phyloP scores from a whole-genome alignment of 106 monocot genomes.

The Dendrobium huoshanense region DNA sequence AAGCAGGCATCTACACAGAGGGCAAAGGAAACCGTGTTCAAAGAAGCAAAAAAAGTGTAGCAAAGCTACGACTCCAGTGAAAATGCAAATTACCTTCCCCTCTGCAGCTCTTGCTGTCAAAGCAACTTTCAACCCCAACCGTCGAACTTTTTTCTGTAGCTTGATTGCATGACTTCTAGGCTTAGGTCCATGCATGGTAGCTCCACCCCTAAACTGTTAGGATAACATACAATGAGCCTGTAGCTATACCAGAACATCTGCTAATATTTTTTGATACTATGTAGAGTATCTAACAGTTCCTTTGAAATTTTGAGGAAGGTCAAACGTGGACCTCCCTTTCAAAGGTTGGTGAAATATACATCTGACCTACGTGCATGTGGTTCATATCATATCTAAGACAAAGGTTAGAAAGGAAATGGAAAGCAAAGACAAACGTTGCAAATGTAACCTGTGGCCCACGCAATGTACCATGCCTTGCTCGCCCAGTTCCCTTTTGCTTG shows the following conservation, averaged over 20 bases:
- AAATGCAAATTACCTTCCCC: constrained; percentile 61
- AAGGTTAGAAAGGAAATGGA: not conserved
- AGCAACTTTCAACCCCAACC: constrained; percentile 80
- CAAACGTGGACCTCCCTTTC: not conserved
- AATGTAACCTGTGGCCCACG: constrained; percentile 84
- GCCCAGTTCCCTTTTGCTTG: constrained; percentile 88
- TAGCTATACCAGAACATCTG: not conserved
- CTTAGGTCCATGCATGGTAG: constrained; percentile 88
- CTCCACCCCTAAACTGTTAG: constrained; percentile 85
- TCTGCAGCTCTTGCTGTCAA: constrained; percentile 79
- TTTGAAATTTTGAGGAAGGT: not conserved
- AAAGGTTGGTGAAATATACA: not conserved
- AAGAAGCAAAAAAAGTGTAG: not conserved
- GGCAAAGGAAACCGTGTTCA: not conserved
- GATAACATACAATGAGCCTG: not conserved
- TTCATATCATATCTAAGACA: not conserved
- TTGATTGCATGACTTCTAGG: constrained; percentile 98
- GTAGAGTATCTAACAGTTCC: not conserved
- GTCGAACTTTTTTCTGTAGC: constrained; percentile 85
- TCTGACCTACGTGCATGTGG: not conserved
- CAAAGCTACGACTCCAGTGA: not conserved
- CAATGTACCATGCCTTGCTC: constrained; percentile 88
- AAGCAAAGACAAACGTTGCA: not conserved
- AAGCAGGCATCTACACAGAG: not conserved
- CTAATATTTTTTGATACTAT: not conserved